These are phyloP conservation scores for Colletotrichum incanum DNA, from an alignment of 2,329 filamentous ascomycete species.

Conservation along the genomic window DNA sequence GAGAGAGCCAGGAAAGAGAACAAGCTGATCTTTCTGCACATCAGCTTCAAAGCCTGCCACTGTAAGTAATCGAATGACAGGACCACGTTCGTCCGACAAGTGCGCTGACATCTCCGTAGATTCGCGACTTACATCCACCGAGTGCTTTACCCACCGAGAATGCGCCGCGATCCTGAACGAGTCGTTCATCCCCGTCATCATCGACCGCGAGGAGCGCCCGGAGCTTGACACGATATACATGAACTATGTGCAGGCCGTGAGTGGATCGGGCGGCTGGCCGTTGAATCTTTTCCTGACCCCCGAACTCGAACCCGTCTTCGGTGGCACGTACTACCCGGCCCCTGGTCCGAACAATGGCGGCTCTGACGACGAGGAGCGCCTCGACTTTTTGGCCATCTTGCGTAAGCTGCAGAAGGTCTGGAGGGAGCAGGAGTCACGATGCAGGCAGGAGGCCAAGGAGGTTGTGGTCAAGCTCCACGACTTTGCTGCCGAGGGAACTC, in stretches of 20 bases:
- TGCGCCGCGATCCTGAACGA: slow-evolving; percentile 88
- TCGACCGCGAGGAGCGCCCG: slow-evolving; percentile 94
- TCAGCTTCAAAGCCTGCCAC: slow-evolving; percentile 96
- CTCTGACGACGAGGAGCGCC: slow-evolving; percentile 69
- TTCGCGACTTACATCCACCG: slow-evolving; percentile 92
- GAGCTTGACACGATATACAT: slow-evolving; percentile 97
- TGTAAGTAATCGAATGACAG: slow-evolving; percentile 70
- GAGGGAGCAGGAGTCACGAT: slow-evolving; percentile 87
- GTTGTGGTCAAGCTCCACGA: slow-evolving; percentile 86
- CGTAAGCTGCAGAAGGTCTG: slow-evolving; percentile 83
- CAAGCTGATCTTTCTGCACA: slow-evolving; percentile 91
- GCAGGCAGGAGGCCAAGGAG: slow-evolving; percentile 86
- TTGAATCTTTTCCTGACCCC: slow-evolving; percentile 97
- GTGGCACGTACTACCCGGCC: slow-evolving; percentile 95
- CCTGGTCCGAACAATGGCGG: slow-evolving; percentile 72
- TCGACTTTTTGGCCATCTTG: slow-evolving; percentile 88
- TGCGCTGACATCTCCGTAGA: slow-evolving; percentile 61
- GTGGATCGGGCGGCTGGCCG: slow-evolving; percentile 92
- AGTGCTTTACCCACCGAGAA: slow-evolving; percentile 88
- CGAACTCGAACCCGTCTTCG: slow-evolving; percentile 93
- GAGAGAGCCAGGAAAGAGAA: slow-evolving; percentile 85
- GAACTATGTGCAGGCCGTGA: slow-evolving; percentile 97
- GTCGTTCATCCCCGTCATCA: slow-evolving; percentile 90
- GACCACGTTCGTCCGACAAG: background rate
- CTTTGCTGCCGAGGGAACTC: slow-evolving; percentile 90